Conservation (phyloP, 345 rosid genomes). For the Laguncularia racemosa region DNA sequence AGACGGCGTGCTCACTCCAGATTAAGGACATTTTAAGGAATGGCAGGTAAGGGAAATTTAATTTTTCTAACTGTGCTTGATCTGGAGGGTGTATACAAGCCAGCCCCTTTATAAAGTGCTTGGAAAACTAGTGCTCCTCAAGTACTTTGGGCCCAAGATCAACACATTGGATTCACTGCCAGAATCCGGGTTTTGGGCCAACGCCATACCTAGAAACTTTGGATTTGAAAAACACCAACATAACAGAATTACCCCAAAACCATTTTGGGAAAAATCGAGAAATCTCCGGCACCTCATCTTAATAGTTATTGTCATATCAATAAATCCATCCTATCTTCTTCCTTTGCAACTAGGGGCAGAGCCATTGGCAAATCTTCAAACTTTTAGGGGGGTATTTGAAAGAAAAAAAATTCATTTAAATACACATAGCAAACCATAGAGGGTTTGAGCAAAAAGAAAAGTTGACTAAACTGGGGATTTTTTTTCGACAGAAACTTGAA, state of each 20-base stretch:
- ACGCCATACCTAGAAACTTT: conserved; percentile 12
- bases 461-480: no score
- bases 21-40: conserved; percentile 14
- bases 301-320: no score
- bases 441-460: not conserved
- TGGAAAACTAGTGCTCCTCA: conserved; percentile 10
- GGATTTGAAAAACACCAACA: conserved; percentile 16
- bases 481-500: no score
- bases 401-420: not conserved
- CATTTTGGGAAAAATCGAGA: not conserved
- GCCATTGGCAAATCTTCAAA: not conserved
- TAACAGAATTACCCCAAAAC: not conserved
- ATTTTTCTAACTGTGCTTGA: conserved; percentile 16
- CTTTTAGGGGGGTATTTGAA: not conserved
- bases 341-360: not conserved
- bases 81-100: conserved; percentile 17
- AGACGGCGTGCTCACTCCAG: conserved; percentile 15
- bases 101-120: conserved; percentile 16
- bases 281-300: no score
- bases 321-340: not conserved
- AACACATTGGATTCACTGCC: conserved; percentile 10
- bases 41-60: conserved; percentile 5
- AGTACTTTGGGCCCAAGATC: conserved; percentile 24
- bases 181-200: not conserved
- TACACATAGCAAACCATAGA: not conserved